Conservation (phyloP, 257 asterid genomes). For the Sherardia arvensis region DNA sequence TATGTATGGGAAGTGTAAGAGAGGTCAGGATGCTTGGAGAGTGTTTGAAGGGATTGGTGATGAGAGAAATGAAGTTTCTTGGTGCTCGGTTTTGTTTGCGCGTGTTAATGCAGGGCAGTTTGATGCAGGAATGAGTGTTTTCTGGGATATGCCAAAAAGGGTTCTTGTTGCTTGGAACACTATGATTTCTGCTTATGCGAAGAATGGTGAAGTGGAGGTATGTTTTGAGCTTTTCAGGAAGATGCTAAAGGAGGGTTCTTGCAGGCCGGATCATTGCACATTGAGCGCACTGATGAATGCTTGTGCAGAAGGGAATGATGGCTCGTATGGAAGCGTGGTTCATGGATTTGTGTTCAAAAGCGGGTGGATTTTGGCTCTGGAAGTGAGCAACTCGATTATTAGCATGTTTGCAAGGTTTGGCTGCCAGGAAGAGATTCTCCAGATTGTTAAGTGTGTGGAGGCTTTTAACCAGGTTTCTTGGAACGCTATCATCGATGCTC, state of each 20-base stretch:
- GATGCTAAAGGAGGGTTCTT: conserved; percentile 41
- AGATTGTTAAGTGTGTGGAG: conserved; percentile 27
- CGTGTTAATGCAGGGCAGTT: conserved; percentile 35
- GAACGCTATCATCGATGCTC: conserved; percentile 59
- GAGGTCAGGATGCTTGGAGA: conserved; percentile 26
- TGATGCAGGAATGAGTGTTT: conserved; percentile 26
- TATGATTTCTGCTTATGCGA: conserved; percentile 50
- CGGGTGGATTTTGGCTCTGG: conserved; percentile 59
- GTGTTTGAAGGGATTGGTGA: conserved; percentile 55
- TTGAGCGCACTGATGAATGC: conserved; percentile 51
- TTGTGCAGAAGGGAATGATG: conserved; percentile 33
- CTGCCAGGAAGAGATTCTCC: conserved; percentile 35
- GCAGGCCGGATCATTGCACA: conserved; percentile 56
- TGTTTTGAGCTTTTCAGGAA: conserved; percentile 42
- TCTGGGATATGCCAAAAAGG: conserved; percentile 49
- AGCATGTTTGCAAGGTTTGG: conserved; percentile 41
- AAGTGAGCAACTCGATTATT: conserved; percentile 58
- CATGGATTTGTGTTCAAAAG: conserved; percentile 40
- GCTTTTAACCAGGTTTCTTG: conserved; percentile 40
- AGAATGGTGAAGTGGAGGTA: conserved; percentile 27
- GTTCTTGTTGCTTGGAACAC: conserved; percentile 63
- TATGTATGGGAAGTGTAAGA: conserved; percentile 65
- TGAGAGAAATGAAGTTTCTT: conserved; percentile 51
- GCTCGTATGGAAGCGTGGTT: conserved; percentile 28
- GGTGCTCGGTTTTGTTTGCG: conserved; percentile 75